Percentiles rank a stretch among this genome's conserved stretches.
Evolutionary conservation across 257 asterid species (phyloP).

Genomic region (Forsythia viridissima): DNA sequence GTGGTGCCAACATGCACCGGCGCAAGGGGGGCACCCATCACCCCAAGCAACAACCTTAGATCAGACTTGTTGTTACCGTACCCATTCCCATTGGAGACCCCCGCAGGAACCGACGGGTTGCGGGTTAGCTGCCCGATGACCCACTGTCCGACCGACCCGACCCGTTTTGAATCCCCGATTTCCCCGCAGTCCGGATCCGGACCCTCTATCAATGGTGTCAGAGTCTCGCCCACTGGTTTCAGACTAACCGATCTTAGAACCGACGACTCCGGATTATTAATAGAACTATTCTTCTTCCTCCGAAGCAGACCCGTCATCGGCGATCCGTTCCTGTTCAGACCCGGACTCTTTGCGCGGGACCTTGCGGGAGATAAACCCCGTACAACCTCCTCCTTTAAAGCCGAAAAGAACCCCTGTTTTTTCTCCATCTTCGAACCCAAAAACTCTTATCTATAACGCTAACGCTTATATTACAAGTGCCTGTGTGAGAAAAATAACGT

Average conservation of each 20-base stretch:
- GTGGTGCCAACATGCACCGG: neutral
- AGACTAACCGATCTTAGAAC: constrained; percentile 42
- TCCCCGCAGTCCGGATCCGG: constrained; percentile 46
- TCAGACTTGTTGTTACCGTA: neutral
- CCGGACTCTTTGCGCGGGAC: constrained; percentile 23
- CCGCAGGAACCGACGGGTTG: constrained; percentile 14
- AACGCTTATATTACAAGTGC: too few species aligned
- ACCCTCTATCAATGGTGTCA: constrained; percentile 47
- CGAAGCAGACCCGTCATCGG: neutral
- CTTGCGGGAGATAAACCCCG: constrained; percentile 21
- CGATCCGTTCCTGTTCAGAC: neutral
- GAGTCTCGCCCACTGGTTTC: constrained; percentile 41
- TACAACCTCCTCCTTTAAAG: constrained; percentile 13
- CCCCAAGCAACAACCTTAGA: neutral
- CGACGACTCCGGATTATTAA: constrained; percentile 30
- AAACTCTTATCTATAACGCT: neutral
- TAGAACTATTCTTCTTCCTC: constrained; percentile 13
- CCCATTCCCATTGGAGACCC: neutral
- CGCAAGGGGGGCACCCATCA: constrained; percentile 3
- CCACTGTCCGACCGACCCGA: constrained; percentile 44
- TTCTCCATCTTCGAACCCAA: constrained; percentile 14
- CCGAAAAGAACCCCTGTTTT: constrained; percentile 25
- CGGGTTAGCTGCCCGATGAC: constrained; percentile 40
- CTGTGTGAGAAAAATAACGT: neutral
- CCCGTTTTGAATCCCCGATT: constrained; percentile 37